Evolutionary conservation across 2,329 filamentous ascomycete species (phyloP), one percentile per base, ranked within the genome.

Genomic region (Cladophialophora immunda): DNA sequence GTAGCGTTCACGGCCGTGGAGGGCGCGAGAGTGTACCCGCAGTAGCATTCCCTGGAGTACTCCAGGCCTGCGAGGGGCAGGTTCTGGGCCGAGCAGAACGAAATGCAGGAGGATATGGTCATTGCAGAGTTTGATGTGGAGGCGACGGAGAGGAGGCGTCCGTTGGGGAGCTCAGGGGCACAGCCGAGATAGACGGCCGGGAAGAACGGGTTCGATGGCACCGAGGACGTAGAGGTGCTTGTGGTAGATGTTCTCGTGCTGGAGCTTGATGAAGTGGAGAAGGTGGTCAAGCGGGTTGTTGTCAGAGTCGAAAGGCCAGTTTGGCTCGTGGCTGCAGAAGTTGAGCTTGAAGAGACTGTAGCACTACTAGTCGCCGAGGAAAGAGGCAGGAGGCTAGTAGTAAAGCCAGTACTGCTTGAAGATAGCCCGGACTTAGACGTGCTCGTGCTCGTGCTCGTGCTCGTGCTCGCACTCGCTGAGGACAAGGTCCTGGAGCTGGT

Each of bases 111-210:
- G 56, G 70, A 55, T n/a, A 70, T 67, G 9, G 86, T 87, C 72
- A 86, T 76, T 13, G 77, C 71, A n/a, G 79, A 71, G 70, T 81
- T 79, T 19, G 82, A 76, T 73, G 85, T 82, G 64, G 64, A 64
- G 27, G 61, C 54, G 11, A 53, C 41, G 17, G 78, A 75, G 66
- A 89, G 80, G 61, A 87, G 85, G 19, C 72, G 66, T 27, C 68
- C 58, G 60, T 60, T 67, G 45, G 70, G 17, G 4, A 64, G 59
- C 47, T 73, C 67, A 32, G 65, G 15, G 9, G 65, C 58, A 62
- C 66, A 67, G 50, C 67, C 62, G 13, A 68, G n/a, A 59, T 71
- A 61, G 55, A 64, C 47, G 50, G 64, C 59, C 2, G 62, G 62
- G 30, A 52, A 62, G 27, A 58, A 59, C 19, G 68, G 54, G 34